These are phyloP conservation scores for Erysiphe pulchra DNA, from an alignment of 2,329 filamentous ascomycete genomes.

Conservation along the genomic window DNA sequence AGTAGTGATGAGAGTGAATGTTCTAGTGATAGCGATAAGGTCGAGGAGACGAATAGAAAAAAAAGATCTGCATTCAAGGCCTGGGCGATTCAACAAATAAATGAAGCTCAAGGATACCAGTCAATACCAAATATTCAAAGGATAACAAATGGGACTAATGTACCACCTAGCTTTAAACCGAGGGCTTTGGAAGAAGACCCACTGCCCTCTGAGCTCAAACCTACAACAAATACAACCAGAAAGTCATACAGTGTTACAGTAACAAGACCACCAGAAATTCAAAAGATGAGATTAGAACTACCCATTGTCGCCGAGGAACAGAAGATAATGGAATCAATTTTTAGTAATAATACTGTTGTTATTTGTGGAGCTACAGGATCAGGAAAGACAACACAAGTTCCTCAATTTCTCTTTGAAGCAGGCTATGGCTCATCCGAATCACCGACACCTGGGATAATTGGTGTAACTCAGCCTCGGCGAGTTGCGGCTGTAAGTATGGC, in stretches of 20 bases:
- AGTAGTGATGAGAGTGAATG: conserved; percentile 5
- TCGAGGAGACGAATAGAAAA: conserved; percentile 15
- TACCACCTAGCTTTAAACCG: conserved; percentile 33
- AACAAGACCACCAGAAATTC: conserved; percentile 43
- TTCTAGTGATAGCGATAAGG: conserved; percentile 12
- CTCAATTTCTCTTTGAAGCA: conserved; percentile 85
- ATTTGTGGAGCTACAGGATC: conserved; percentile 90
- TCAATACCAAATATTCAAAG: conserved; percentile 16
- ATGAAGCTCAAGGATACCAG: conserved; percentile 49
- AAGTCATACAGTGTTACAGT: conserved; percentile 58
- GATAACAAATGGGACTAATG: conserved; percentile 22
- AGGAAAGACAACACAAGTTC: conserved; percentile 92
- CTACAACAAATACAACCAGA: conserved; percentile 29
- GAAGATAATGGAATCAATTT: conserved; percentile 90
- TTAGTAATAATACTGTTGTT: conserved; percentile 72
- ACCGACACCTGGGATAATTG: conserved; percentile 74
- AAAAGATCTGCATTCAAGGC: conserved; percentile 56
- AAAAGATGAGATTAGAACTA: conserved; percentile 51
- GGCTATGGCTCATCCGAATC: conserved; percentile 62
- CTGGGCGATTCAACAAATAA: conserved; percentile 73
- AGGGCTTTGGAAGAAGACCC: conserved; percentile 45
- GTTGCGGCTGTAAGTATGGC: conserved; percentile 96
- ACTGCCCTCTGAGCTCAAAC: conserved; percentile 37
- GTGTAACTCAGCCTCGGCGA: conserved; percentile 78
- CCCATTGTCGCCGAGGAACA: conserved; percentile 91